These are phyloP conservation scores for Tritrichomonas musculus DNA, from an alignment of 208 protist genomes.

Conservation along the genomic window DNA sequence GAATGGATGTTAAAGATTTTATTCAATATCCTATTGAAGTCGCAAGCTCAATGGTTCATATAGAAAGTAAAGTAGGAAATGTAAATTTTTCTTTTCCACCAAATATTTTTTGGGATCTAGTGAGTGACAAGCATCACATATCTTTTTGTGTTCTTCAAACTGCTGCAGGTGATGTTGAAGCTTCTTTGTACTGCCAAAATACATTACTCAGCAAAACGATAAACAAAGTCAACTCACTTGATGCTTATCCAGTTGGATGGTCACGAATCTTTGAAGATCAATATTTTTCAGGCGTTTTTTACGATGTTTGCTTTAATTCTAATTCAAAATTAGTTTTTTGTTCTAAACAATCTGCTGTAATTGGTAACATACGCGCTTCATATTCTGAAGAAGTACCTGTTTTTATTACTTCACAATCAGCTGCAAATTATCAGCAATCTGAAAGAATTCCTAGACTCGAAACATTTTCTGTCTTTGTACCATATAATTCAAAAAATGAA, in stretches of 20 bases:
- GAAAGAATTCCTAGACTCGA: no score
- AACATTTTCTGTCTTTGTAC: no score
- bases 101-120: neutral
- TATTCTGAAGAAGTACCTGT: no score
- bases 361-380: no score
- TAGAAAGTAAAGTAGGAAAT: neutral
- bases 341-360: no score
- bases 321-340: no score
- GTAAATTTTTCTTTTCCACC: neutral
- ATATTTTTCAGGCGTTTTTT: no score
- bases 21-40: neutral
- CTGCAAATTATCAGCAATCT: no score
- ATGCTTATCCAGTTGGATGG: slow-evolving; percentile 9
- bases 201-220: neutral
- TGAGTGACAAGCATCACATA: neutral
- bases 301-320: no score
- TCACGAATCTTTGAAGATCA: neutral
- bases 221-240: neutral
- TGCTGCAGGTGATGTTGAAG: neutral
- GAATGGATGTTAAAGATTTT: neutral
- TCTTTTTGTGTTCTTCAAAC: slow-evolving; percentile 22
- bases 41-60: neutral
- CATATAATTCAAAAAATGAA: no score
- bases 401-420: no score
- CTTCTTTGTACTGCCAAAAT: neutral